These are phyloP conservation scores for Phaseolus lunatus DNA, from an alignment of 306 rosid genomes.

Conservation along the genomic window DNA sequence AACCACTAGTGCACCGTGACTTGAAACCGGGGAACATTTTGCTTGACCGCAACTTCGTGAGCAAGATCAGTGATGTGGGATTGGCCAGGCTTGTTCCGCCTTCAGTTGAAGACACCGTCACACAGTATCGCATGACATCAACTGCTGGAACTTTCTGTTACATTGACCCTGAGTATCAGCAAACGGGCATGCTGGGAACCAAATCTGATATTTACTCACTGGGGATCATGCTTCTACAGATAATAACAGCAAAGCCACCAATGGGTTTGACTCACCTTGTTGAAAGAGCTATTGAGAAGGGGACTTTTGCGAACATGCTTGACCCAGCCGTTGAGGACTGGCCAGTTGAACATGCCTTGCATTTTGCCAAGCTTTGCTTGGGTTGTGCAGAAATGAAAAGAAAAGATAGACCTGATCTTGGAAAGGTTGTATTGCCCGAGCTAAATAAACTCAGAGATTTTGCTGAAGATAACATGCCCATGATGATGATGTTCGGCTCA, in stretches of 20 bases:
- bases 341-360: slow-evolving; percentile 75
- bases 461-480: slow-evolving; percentile 60
- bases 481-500: slow-evolving; percentile 40
- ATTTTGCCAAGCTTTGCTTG: slow-evolving; percentile 66
- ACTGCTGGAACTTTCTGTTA: slow-evolving; percentile 95
- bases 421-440: slow-evolving; percentile 68
- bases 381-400: slow-evolving; percentile 82
- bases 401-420: slow-evolving; percentile 88
- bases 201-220: slow-evolving; percentile 85
- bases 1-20: slow-evolving; percentile 94
- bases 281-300: slow-evolving; percentile 63
- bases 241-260: slow-evolving; percentile 75
- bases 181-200: slow-evolving; percentile 82
- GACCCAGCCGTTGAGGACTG: slow-evolving; percentile 77
- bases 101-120: slow-evolving; percentile 68
- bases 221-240: slow-evolving; percentile 80
- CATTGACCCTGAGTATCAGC: slow-evolving; percentile 93
- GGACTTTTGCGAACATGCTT: slow-evolving; percentile 68
- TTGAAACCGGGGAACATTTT: slow-evolving; percentile 85
- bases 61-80: slow-evolving; percentile 95
- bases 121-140: slow-evolving; percentile 87
- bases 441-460: slow-evolving; percentile 68
- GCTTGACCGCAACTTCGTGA: slow-evolving; percentile 83
- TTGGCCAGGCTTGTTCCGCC: slow-evolving; percentile 92
- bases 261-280: slow-evolving; percentile 84